Percentiles rank a stretch among this genome's conserved stretches.
Conservation (phyloP, 2,329 filamentous ascomycete genomes). For the Rhynchosporium secalis region DNA sequence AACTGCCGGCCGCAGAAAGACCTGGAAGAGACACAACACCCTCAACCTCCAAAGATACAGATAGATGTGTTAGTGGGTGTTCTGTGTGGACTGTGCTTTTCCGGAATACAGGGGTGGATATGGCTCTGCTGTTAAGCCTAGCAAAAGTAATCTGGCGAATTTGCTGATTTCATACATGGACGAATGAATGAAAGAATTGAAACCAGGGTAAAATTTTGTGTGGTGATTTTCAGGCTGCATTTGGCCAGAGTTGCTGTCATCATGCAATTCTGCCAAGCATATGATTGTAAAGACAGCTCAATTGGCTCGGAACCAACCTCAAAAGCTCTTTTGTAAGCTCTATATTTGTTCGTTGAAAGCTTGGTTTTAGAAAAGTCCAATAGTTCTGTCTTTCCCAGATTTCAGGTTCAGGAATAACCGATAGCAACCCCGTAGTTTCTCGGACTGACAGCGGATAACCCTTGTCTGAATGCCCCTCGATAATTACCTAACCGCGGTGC, state of each 20-base stretch:
- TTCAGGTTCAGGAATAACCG: neutral
- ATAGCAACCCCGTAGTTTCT: conserved; percentile 10
- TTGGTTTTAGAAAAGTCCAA: too few relatives aligned
- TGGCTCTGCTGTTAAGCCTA: conserved; percentile 31
- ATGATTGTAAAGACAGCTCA: too few relatives aligned
- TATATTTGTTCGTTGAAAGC: too few relatives aligned
- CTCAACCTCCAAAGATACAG: conserved; percentile 98
- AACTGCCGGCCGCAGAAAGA: conserved; percentile 95
- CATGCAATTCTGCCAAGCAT: too few relatives aligned
- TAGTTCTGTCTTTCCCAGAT: too few relatives aligned
- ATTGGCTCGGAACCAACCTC: too few relatives aligned
- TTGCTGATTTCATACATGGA: conserved; percentile 31
- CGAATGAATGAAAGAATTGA: conserved; percentile 28
- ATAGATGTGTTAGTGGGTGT: conserved; percentile 50
- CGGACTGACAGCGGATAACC: conserved; percentile 21
- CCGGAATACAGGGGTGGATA: conserved; percentile 29
- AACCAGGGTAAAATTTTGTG: neutral
- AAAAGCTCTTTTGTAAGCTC: too few relatives aligned
- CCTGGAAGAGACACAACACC: conserved; percentile 99
- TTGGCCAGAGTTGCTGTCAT: neutral
- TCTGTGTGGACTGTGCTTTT: conserved; percentile 33
- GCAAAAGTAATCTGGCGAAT: conserved; percentile 28
- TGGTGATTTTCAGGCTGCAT: neutral
- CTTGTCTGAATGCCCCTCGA: conserved; percentile 8
- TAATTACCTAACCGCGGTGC: conserved; percentile 15